Conservation (phyloP, 1,284 basidiomycete genomes). For the Boletus hoseneyae region DNA sequence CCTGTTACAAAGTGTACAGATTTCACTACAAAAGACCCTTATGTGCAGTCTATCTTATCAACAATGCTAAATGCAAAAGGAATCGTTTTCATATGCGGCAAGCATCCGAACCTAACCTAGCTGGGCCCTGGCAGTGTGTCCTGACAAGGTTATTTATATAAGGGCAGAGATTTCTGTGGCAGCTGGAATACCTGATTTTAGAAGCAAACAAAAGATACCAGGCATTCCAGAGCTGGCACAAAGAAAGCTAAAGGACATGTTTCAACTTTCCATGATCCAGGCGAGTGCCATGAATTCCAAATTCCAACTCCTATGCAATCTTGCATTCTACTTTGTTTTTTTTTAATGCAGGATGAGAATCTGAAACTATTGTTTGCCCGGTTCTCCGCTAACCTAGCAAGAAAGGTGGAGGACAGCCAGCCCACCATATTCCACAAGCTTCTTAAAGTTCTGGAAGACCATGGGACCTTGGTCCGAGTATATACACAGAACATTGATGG, state of each 20-base stretch:
- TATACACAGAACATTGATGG: slow-evolving; percentile 3
- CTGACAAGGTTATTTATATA: background rate
- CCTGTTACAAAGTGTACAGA: too few relatives aligned
- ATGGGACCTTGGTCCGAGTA: background rate
- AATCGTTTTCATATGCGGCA: background rate
- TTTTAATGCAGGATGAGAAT: background rate
- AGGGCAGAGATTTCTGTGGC: slow-evolving; percentile 3
- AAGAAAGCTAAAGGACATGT: slow-evolving; percentile 2
- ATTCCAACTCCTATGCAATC: background rate
- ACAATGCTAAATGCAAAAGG: background rate
- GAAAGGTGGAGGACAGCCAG: too few relatives aligned
- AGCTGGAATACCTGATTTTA: background rate
- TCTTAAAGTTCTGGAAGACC: background rate
- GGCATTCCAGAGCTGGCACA: background rate
- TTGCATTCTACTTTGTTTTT: too few relatives aligned
- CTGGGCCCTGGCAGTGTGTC: background rate
- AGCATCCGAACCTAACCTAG: background rate
- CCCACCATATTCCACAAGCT: background rate
- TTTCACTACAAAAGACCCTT: too few relatives aligned
- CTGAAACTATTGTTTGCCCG: background rate
- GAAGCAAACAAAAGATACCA: background rate
- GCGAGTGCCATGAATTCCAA: background rate
- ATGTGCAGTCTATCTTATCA: too few relatives aligned
- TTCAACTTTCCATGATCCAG: background rate
- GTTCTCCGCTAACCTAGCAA: too few relatives aligned